Evolutionary conservation across 2,329 filamentous ascomycete species (phyloP), one percentile per base, ranked within the genome.

Genomic region (Cryoendolithus antarcticus): DNA sequence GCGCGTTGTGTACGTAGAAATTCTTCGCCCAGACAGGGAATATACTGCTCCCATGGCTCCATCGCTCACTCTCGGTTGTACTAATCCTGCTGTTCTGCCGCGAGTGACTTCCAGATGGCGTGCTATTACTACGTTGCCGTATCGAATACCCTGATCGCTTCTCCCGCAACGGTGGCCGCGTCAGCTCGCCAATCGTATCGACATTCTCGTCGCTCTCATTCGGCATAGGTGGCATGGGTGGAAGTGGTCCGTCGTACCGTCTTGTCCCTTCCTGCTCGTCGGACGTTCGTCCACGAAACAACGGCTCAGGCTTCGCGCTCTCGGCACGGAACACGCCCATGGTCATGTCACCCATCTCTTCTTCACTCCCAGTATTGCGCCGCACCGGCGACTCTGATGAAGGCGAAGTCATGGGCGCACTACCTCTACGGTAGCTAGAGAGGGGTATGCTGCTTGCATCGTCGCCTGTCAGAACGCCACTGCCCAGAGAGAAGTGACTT

Each of bases 21-120:
- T 51, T 48, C 38, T 50, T 60, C 8, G 57, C 58, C 58, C 58
- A 61, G 3, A 47, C 48, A 6, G 58, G 58, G 38, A 61, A 60
- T 19, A 59, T 44, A 32, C 41, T 50, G 37, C 51, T 58, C 12
- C 48, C 51, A 29, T 45, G 42, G 33, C 51, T 55, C 29, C 40
- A 40, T 6, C 52, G 49, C 3, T 58, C 53, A 34, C 48, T 56
- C 9, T 54, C 53, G 13, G 44, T 39, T 30, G 50, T 49, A 35
- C 50, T 54, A 41, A 51, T 44, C 32, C 55, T 50, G 34, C 53
- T 59, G 9, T 52, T 45, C 10, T 53, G 48, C 12, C 54, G 42
- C 4, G 54, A 55, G 28, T 50, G 51, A 29, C 43, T 48, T 35
- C 33, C 45, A 37, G 41, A 48, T 4, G 49, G 56, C 24, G 51